Evolutionary conservation across 768 basidiomycete species (phyloP).

Genomic region (Suillus fuscotomentosus): DNA sequence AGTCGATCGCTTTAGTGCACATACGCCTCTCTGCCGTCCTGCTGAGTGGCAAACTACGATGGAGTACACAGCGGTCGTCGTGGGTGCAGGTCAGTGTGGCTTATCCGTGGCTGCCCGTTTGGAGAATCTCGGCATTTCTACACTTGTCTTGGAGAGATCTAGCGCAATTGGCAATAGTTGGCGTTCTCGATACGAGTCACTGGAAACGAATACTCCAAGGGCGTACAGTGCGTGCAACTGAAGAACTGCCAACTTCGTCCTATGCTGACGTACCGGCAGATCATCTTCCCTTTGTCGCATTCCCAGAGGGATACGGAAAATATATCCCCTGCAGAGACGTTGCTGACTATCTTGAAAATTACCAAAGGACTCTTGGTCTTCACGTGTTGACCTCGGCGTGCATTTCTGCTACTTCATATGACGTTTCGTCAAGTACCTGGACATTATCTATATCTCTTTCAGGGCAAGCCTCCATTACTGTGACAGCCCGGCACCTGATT

Average conservation of each 20-base stretch:
- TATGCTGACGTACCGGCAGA: neutral
- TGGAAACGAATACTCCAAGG: slow-evolving; percentile 24
- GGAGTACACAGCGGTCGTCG: slow-evolving; percentile 42
- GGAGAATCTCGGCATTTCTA: slow-evolving; percentile 46
- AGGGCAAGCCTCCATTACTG: neutral
- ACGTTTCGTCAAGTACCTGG: neutral
- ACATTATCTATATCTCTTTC: neutral
- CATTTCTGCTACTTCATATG: neutral
- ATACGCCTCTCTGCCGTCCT: neutral
- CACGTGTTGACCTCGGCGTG: slow-evolving; percentile 1
- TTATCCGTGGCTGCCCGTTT: slow-evolving; percentile 20
- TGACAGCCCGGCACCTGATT: slow-evolving; percentile 6
- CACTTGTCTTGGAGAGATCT: slow-evolving; percentile 64
- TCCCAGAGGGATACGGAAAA: slow-evolving; percentile 2
- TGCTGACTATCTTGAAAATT: slow-evolving; percentile 12
- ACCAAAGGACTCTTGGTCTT: slow-evolving; percentile 9
- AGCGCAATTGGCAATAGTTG: slow-evolving; percentile 60
- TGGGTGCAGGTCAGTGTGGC: slow-evolving; percentile 37
- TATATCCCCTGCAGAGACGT: slow-evolving; percentile 7
- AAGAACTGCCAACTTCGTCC: neutral
- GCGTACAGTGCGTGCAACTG: slow-evolving; percentile 5
- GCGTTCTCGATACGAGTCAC: slow-evolving; percentile 63
- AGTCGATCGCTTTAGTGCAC: slow-evolving; percentile 1
- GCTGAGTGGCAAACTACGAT: slow-evolving; percentile 13
- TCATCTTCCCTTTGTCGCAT: slow-evolving; percentile 9